These are phyloP conservation scores for Bipolaris sorokiniana DNA, from an alignment of 2,329 filamentous ascomycete genomes.

Conservation along the genomic window DNA sequence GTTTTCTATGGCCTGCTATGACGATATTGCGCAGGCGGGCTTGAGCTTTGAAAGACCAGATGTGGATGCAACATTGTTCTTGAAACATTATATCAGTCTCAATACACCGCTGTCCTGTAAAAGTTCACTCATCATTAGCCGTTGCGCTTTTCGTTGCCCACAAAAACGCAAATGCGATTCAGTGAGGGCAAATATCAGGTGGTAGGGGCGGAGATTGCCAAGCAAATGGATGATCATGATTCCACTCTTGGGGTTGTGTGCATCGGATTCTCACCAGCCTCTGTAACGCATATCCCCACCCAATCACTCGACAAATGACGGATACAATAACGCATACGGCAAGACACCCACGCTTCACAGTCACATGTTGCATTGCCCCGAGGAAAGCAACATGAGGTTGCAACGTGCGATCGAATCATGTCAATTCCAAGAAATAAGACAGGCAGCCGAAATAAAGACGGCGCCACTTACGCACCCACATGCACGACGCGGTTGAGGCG, in stretches of 20 bases:
- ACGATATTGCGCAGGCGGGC: conserved; percentile 1
- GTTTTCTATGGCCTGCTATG: not conserved
- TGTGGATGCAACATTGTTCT: not conserved
- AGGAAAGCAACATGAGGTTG: not conserved
- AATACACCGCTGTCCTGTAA: not conserved
- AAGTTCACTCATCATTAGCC: not conserved
- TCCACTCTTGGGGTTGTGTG: not conserved
- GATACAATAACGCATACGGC: conserved; percentile 4
- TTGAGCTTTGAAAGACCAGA: not conserved
- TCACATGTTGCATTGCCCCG: conserved; percentile 7
- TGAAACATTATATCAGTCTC: not conserved
- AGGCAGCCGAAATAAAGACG: conserved; percentile 7
- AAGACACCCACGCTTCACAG: not conserved
- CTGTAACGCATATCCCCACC: not conserved
- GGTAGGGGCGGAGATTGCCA: conserved; percentile 4
- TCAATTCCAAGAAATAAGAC: not conserved
- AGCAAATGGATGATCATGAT: conserved; percentile 4
- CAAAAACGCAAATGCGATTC: not conserved
- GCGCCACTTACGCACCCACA: conserved; percentile 18
- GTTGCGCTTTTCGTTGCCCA: not conserved
- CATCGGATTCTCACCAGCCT: not conserved
- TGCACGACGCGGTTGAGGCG: conserved; percentile 21
- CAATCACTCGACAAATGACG: not conserved
- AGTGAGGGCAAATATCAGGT: not conserved
- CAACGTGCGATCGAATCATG: conserved; percentile 37